phyloP scores from a whole-genome alignment of 805 yeast species.

The Komagataella phaffii region DNA sequence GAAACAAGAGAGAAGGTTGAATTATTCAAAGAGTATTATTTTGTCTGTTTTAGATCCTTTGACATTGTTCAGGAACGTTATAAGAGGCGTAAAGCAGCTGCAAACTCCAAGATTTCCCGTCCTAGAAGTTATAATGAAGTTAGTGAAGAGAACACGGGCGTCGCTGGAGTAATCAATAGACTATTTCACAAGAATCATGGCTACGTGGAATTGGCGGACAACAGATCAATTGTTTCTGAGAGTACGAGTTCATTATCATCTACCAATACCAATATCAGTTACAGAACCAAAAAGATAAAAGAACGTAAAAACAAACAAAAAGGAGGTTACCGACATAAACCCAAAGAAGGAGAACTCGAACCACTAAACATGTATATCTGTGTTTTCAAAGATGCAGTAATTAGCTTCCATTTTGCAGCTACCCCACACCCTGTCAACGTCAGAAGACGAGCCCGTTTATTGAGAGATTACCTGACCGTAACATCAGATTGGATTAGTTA shows the following conservation, averaged over 20 bases:
- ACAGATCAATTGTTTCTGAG: neutral
- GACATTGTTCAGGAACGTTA: conserved; percentile 68
- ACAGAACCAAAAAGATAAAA: conserved; percentile 4
- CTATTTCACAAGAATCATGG: neutral
- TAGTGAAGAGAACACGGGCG: neutral
- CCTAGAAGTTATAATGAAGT: neutral
- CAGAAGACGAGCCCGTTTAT: conserved; percentile 78
- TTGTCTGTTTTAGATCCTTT: conserved; percentile 79
- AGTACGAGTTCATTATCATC: conserved; percentile 6
- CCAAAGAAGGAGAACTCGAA: conserved; percentile 45
- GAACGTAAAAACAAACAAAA: conserved; percentile 9
- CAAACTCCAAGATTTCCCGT: neutral
- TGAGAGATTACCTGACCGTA: conserved; percentile 79
- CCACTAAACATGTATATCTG: conserved; percentile 89
- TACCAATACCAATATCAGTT: conserved; percentile 5
- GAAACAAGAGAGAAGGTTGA: conserved; percentile 95
- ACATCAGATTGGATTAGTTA: conserved; percentile 96
- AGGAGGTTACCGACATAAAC: conserved; percentile 8
- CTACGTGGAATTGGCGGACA: neutral
- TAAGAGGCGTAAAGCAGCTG: conserved; percentile 7
- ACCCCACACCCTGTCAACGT: conserved; percentile 96
- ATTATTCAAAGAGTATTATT: conserved; percentile 78
- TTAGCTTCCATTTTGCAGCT: conserved; percentile 88
- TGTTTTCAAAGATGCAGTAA: conserved; percentile 81
- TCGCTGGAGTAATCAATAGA: neutral